Evolutionary conservation across 2,329 filamentous ascomycete genomes (phyloP), one percentile per base, ranked within the genome.

Genomic region (Aureobasidium sp.): DNA sequence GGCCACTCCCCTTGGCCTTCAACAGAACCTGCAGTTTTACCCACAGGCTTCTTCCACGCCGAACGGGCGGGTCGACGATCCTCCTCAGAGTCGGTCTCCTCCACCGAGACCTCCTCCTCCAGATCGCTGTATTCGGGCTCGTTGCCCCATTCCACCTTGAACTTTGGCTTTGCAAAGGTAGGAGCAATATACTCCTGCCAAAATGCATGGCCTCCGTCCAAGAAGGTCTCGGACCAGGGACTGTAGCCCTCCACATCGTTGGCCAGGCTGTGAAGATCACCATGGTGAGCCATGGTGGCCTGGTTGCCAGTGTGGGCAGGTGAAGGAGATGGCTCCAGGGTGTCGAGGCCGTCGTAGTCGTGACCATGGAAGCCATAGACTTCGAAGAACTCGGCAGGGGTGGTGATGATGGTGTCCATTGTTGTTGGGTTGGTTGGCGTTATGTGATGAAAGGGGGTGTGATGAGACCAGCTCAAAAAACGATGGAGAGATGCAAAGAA

Each of bases 21-120:
- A 26, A 43, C 48, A 39, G 57, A 32, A 50, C 44, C 57, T 29
- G 34, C 34, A n/a, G 37, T 6, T 13, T 12, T 12, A 27, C 17
- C 37, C 37, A 43, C 52, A 56, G 52, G 52, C 13, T 24, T 56
- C 52, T 56, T 56, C 52, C 15, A 27, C 36, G 37, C 48, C 29
- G 20, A 7, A 6, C 20, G 48, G n/a, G 5, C 12, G 34, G 50
- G 50, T 39, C 32, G 50, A 39, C 37, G 47, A 13, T 51, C 47
- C 17, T 52, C 41, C 20, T 59, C 56, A 47, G 34, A 47, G 10
- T 50, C 43, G 44, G 39, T 36, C 32, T 60, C 57, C 20, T 51
- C 57, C 44, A n/a, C 37, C 34, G 24, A 60, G 20, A 41, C 24
- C 32, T 48, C 59, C 17, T 43, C 47, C 46, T 36, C 39, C 27